Percentiles rank a stretch among this genome's conserved stretches.
Evolutionary conservation across 306 rosid genomes (phyloP).

Genomic region (Citrullus colocynthis): DNA sequence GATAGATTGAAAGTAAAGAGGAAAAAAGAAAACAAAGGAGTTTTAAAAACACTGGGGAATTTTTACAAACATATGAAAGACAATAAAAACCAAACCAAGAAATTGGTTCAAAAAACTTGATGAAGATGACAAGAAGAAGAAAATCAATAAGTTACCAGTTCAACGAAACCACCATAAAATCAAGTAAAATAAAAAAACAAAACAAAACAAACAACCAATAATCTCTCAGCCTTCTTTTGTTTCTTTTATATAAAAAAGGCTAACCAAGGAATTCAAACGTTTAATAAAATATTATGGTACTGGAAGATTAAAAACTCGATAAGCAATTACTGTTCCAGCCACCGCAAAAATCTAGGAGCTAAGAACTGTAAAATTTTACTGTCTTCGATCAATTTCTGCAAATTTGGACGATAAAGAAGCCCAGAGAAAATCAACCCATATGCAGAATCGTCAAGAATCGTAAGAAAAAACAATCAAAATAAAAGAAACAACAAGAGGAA

Average conservation of each 20-base stretch:
- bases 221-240: not conserved
- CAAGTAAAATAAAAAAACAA: not conserved
- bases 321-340: not conserved
- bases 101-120: not conserved
- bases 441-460: not conserved
- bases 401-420: not conserved
- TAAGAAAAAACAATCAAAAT: not conserved
- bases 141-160: not conserved
- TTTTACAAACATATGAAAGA: not conserved
- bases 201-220: not conserved
- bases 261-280: not conserved
- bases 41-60: not conserved
- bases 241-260: not conserved
- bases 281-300: not conserved
- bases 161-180: not conserved
- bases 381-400: not conserved
- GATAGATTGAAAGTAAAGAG: slow-evolving; percentile 6
- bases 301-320: not conserved
- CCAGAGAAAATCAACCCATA: not conserved
- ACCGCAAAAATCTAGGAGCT: slow-evolving; percentile 11
- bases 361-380: not conserved
- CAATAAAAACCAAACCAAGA: not conserved
- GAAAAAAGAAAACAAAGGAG: not conserved
- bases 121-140: not conserved
- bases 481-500: not conserved